phyloP scores from a whole-genome alignment of 805 yeast species.

The Cyberlindnera euphorbiiphila region DNA sequence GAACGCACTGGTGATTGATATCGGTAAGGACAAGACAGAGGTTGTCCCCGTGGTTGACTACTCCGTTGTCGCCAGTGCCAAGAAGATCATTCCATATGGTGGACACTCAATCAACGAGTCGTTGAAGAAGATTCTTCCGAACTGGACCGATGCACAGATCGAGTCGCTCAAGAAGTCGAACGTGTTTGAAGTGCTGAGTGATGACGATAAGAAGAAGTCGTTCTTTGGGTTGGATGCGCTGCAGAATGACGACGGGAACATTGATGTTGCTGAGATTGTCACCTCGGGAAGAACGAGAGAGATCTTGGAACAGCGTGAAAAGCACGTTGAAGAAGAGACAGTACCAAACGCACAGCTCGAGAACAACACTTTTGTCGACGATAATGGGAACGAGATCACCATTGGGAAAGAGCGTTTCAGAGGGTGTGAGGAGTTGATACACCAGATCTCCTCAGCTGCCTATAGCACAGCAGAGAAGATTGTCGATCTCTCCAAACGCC shows the following conservation, averaged over 20 bases:
- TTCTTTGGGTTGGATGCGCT: conserved; percentile 57
- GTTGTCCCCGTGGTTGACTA: conserved; percentile 77
- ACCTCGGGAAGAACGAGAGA: conserved; percentile 73
- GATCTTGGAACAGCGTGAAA: conserved; percentile 61
- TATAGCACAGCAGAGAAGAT: conserved; percentile 51
- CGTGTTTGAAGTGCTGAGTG: conserved; percentile 76
- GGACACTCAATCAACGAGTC: conserved; percentile 58
- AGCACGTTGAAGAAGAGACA: conserved; percentile 34
- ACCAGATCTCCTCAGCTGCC: conserved; percentile 48
- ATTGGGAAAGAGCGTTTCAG: conserved; percentile 91
- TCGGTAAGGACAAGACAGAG: conserved; percentile 74
- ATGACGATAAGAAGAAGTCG: conserved; percentile 57
- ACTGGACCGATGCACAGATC: conserved; percentile 52
- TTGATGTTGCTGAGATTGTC: conserved; percentile 88
- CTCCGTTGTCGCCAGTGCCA: conserved; percentile 54
- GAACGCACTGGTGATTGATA: conserved; percentile 71
- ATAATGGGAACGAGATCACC: conserved; percentile 47
- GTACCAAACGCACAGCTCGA: conserved; percentile 65
- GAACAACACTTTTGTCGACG: conserved; percentile 65
- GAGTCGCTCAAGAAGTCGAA: conserved; percentile 70
- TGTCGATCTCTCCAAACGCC: conserved; percentile 66
- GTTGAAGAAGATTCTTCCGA: conserved; percentile 53
- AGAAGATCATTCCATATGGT: conserved; percentile 50
- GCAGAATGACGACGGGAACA: conserved; percentile 56
- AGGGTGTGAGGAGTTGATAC: conserved; percentile 64